These are phyloP conservation scores for Anaeromyces robustus DNA, from an alignment of 192 early-diverging fungal genomes.

Conservation along the genomic window DNA sequence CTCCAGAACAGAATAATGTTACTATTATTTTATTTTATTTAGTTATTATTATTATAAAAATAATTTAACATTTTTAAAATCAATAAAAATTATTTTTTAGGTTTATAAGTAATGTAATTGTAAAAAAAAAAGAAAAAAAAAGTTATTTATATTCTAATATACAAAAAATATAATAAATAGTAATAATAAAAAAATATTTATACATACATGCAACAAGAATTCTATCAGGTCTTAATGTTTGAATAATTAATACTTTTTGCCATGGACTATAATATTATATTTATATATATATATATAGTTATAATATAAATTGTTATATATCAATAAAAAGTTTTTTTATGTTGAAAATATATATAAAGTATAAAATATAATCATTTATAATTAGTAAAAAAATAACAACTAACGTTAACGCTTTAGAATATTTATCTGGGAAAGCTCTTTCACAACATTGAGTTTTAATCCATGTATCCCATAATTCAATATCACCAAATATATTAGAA, in stretches of 20 bases:
- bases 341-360: too few species aligned
- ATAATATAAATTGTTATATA: background rate
- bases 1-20: background rate
- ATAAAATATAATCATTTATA: too few species aligned
- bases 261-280: slow-evolving; percentile 22
- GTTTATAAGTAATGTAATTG: too few species aligned
- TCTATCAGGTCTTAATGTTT: slow-evolving; percentile 30
- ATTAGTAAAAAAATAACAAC: too few species aligned
- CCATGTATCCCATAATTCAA: background rate
- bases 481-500: background rate
- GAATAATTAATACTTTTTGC: slow-evolving; percentile 30
- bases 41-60: too few species aligned
- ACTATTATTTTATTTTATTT: slow-evolving; percentile 4
- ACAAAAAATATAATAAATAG: background rate
- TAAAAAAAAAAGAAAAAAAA: slow-evolving; percentile 13
- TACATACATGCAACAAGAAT: slow-evolving; percentile 29
- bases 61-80: slow-evolving; percentile 15
- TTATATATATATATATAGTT: background rate
- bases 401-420: background rate
- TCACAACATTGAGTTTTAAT: background rate
- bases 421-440: background rate
- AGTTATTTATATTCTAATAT: background rate
- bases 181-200: background rate
- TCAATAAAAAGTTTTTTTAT: background rate
- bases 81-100: too few species aligned